A percentile compares a stretch with the other conserved stretches of the same genome.
Evolutionary conservation across 139 green algal genomes (phyloP).

Genomic region (Chlorella sorokiniana): DNA sequence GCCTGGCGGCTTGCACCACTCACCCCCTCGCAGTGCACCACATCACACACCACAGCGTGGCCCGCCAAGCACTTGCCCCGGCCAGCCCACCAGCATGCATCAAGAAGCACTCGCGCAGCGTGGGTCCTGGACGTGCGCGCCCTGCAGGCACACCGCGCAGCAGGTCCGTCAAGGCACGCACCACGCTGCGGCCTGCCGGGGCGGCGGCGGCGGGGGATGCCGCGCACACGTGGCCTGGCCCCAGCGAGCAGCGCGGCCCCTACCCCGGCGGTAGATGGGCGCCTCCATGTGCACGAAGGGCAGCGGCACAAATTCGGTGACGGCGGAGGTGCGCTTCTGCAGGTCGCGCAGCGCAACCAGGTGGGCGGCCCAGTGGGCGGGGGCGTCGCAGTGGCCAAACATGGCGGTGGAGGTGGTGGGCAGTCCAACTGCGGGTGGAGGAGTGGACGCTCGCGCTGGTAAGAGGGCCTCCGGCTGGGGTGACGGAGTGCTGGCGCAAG

Average conservation of each 20-base stretch:
- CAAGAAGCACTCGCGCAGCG: slow-evolving; percentile 79
- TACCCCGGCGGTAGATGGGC: slow-evolving; percentile 75
- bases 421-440: slow-evolving; percentile 59
- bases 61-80: too few species aligned
- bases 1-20: too few species aligned
- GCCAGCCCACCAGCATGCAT: too few species aligned
- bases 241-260: not conserved
- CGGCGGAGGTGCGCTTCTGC: slow-evolving; percentile 52
- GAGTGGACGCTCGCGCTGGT: not conserved
- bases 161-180: not conserved
- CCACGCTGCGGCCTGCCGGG: not conserved
- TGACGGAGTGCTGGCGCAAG: too few species aligned
- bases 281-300: slow-evolving; percentile 95
- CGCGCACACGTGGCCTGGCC: not conserved
- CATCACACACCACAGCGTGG: too few species aligned
- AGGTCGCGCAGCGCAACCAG: slow-evolving; percentile 68
- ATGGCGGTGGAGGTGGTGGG: slow-evolving; percentile 89
- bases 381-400: slow-evolving; percentile 83
- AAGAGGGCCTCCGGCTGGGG: not conserved
- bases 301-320: slow-evolving; percentile 94
- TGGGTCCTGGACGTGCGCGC: slow-evolving; percentile 69
- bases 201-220: not conserved
- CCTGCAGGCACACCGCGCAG: slow-evolving; percentile 27
- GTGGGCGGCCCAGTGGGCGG: slow-evolving; percentile 72
- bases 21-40: too few species aligned